phyloP scores from a whole-genome alignment of 2,329 filamentous ascomycete species.

The Penicillium sp. region DNA sequence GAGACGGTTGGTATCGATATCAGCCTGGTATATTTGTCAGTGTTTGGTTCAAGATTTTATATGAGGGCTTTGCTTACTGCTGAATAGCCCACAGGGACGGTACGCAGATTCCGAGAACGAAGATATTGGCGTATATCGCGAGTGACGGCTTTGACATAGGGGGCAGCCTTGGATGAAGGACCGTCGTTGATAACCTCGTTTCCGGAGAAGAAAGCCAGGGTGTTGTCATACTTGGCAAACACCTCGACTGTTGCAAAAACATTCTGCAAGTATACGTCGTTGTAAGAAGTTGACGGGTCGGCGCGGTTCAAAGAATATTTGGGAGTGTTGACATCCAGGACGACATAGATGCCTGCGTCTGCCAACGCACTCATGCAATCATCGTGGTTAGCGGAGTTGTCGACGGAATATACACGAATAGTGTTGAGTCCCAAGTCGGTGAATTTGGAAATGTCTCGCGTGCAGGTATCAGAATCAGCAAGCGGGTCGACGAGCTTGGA shows the following conservation, averaged over 20 bases:
- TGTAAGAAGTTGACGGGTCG: slow-evolving; percentile 73
- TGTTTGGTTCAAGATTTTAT: neutral
- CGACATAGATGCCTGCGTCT: slow-evolving; percentile 85
- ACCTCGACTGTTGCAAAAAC: slow-evolving; percentile 85
- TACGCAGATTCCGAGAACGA: slow-evolving; percentile 56
- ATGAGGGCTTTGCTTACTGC: slow-evolving; percentile 31
- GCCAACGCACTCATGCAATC: slow-evolving; percentile 78
- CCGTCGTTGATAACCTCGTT: slow-evolving; percentile 75
- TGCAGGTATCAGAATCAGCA: slow-evolving; percentile 65
- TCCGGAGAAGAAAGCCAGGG: slow-evolving; percentile 78
- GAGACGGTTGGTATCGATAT: slow-evolving; percentile 79
- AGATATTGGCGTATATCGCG: slow-evolving; percentile 73
- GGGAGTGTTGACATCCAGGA: slow-evolving; percentile 88
- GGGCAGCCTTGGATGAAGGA: slow-evolving; percentile 61
- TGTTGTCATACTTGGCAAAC: slow-evolving; percentile 80
- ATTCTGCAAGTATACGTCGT: slow-evolving; percentile 76
- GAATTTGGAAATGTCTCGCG: slow-evolving; percentile 77
- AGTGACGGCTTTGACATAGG: slow-evolving; percentile 74
- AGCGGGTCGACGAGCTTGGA: slow-evolving; percentile 69
- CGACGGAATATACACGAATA: slow-evolving; percentile 85
- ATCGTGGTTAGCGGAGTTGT: slow-evolving; percentile 78
- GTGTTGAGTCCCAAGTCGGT: slow-evolving; percentile 85
- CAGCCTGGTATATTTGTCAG: slow-evolving; percentile 48
- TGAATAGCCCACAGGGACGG: slow-evolving; percentile 70
- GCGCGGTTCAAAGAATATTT: slow-evolving; percentile 81